Percentiles rank a stretch among this genome's conserved stretches.
Evolutionary conservation across 768 basidiomycete genomes (phyloP).

Genomic region (Calocybe indica): DNA sequence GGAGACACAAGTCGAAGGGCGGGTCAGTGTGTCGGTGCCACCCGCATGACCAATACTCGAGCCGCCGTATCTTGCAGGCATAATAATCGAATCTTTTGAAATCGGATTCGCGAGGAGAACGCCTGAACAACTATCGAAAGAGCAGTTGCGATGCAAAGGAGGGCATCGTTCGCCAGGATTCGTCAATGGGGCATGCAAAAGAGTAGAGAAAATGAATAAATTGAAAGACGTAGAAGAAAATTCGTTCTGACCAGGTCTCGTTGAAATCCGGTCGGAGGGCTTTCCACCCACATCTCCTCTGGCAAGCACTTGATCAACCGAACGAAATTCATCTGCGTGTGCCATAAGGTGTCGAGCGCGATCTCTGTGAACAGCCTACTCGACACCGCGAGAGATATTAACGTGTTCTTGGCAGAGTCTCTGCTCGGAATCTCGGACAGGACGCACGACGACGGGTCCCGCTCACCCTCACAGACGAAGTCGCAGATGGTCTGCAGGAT

Average conservation of each 20-base stretch:
- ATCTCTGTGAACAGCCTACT: constrained; percentile 5
- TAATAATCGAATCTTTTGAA: constrained; percentile 2
- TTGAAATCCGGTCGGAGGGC: not conserved
- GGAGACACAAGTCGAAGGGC: not conserved
- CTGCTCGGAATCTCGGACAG: constrained; percentile 3
- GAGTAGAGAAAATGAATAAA: too few species aligned
- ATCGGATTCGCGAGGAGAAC: not conserved
- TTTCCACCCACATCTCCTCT: constrained; percentile 6
- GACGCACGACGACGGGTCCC: not conserved
- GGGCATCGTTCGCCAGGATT: too few species aligned
- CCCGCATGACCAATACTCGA: constrained; percentile 1
- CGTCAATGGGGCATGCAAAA: too few species aligned
- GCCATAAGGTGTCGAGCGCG: constrained; percentile 10
- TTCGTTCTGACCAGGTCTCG: not conserved
- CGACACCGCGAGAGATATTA: constrained; percentile 4
- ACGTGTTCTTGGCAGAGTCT: not conserved
- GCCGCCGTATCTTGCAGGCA: not conserved
- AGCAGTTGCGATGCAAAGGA: not conserved
- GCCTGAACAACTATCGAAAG: constrained; percentile 1
- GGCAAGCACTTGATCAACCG: constrained; percentile 10
- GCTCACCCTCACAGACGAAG: not conserved
- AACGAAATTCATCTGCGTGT: constrained; percentile 1
- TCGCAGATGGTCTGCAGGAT: constrained; percentile 4
- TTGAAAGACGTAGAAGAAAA: too few species aligned
- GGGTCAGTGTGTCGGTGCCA: not conserved